Evolutionary conservation across 2,329 filamentous ascomycete species (phyloP).

Genomic region (Aureobasidium sp.): DNA sequence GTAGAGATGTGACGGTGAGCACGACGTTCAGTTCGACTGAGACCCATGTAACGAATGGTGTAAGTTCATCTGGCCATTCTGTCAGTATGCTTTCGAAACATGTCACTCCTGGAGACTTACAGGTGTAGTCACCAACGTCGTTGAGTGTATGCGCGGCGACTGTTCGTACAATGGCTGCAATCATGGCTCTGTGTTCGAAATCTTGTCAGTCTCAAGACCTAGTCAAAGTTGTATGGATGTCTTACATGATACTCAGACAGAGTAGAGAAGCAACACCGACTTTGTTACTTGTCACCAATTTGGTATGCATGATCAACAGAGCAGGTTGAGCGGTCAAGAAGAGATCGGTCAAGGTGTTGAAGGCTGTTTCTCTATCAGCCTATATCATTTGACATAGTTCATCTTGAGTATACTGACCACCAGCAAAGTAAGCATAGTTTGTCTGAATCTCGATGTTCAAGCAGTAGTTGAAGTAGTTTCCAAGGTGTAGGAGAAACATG

Average conservation of each 20-base stretch:
- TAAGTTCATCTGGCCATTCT: slow-evolving; percentile 17
- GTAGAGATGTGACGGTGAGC: slow-evolving; percentile 25
- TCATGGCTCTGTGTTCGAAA: slow-evolving; percentile 20
- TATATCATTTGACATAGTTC: neutral
- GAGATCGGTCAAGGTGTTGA: slow-evolving; percentile 25
- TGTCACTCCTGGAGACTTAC: neutral
- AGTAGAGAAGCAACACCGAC: slow-evolving; percentile 21
- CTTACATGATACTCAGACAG: slow-evolving; percentile 22
- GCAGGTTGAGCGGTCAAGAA: slow-evolving; percentile 25
- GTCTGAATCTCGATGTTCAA: slow-evolving; percentile 19
- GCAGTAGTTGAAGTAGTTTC: slow-evolving; percentile 17
- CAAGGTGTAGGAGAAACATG: slow-evolving; percentile 15
- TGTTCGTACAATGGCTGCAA: slow-evolving; percentile 25
- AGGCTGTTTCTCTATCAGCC: slow-evolving; percentile 17
- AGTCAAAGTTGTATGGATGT: neutral
- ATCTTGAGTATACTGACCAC: slow-evolving; percentile 16
- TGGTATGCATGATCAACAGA: slow-evolving; percentile 24
- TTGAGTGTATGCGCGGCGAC: slow-evolving; percentile 22
- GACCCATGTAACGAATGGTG: slow-evolving; percentile 23
- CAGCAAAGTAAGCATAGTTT: slow-evolving; percentile 17
- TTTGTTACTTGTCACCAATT: slow-evolving; percentile 21
- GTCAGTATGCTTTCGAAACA: neutral
- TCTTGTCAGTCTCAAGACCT: neutral
- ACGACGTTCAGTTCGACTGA: slow-evolving; percentile 29
- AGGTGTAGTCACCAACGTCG: slow-evolving; percentile 24